Percentiles rank a stretch among this genome's conserved stretches.
Conservation (phyloP, 208 protist species). For the Trypanosoma congolense region DNA sequence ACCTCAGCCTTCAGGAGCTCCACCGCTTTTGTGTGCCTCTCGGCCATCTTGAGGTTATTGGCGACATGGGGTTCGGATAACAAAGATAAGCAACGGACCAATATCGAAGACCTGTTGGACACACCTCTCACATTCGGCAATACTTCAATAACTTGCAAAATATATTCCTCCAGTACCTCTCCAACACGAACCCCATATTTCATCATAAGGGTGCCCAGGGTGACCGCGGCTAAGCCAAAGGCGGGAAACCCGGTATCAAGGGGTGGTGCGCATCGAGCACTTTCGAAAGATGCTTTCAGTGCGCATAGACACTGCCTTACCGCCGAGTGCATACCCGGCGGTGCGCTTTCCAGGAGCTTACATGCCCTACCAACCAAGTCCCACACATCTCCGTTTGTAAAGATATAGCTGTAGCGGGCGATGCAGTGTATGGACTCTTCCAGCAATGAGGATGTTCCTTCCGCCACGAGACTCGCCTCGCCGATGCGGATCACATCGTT, state of each 20-base stretch:
- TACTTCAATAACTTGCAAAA: neutral
- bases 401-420: slow-evolving; percentile 16
- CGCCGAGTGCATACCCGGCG: slow-evolving; percentile 13
- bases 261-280: neutral
- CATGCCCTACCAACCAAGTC: slow-evolving; percentile 36
- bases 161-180: no score
- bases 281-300: slow-evolving; percentile 7
- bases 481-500: slow-evolving; percentile 14
- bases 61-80: neutral
- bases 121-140: neutral
- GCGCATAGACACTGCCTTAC: slow-evolving; percentile 4
- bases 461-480: slow-evolving; percentile 16
- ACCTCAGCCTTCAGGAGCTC: neutral
- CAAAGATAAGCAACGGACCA: neutral
- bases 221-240: no score
- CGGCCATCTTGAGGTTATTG: neutral
- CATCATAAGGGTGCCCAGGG: no score
- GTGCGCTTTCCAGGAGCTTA: slow-evolving; percentile 26
- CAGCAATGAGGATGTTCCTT: slow-evolving; percentile 25
- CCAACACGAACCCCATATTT: no score
- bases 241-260: no score
- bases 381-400: slow-evolving; percentile 9
- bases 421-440: slow-evolving; percentile 39
- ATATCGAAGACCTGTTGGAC: neutral
- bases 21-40: neutral